Evolutionary conservation across 371 early-diverging fungal genomes (phyloP).

Genomic region (Mortierella sp.): DNA sequence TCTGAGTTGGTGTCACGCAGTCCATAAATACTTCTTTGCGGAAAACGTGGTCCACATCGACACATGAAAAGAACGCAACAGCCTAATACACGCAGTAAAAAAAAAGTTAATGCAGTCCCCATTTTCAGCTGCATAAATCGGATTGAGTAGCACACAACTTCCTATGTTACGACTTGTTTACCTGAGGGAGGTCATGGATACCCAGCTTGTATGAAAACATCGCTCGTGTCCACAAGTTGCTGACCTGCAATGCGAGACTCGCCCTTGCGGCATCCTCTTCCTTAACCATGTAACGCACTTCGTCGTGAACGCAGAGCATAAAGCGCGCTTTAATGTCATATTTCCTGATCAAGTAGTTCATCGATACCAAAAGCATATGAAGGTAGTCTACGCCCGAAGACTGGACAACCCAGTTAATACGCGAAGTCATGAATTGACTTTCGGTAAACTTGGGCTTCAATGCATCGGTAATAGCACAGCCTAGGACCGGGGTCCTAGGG

Average conservation of each 20-base stretch:
- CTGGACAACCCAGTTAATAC: constrained; percentile 98
- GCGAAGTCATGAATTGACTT: constrained; percentile 83
- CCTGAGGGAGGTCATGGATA: constrained; percentile 90
- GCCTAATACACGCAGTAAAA: constrained; percentile 61
- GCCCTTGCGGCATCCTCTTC: constrained; percentile 84
- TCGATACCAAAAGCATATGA: constrained; percentile 92
- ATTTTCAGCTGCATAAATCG: neutral
- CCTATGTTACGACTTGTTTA: constrained; percentile 37
- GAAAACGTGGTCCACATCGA: constrained; percentile 94
- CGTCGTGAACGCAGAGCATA: constrained; percentile 97
- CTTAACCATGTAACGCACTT: constrained; percentile 89
- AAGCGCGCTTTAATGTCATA: constrained; percentile 88
- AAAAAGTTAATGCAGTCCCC: neutral
- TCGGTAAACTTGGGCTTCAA: constrained; percentile 78
- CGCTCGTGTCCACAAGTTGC: constrained; percentile 95
- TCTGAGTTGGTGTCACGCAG: constrained; percentile 84
- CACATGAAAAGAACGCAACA: constrained; percentile 95
- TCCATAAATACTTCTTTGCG: constrained; percentile 91
- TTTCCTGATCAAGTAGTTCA: constrained; percentile 85
- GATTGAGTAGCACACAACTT: neutral
- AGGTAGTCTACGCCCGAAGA: constrained; percentile 99
- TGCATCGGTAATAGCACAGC: constrained; percentile 90
- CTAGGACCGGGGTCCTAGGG: constrained; percentile 91
- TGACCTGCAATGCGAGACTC: constrained; percentile 90
- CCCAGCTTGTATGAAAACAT: constrained; percentile 90